Evolutionary conservation across 805 yeast genomes (phyloP).

Genomic region (Saitoella complicata): DNA sequence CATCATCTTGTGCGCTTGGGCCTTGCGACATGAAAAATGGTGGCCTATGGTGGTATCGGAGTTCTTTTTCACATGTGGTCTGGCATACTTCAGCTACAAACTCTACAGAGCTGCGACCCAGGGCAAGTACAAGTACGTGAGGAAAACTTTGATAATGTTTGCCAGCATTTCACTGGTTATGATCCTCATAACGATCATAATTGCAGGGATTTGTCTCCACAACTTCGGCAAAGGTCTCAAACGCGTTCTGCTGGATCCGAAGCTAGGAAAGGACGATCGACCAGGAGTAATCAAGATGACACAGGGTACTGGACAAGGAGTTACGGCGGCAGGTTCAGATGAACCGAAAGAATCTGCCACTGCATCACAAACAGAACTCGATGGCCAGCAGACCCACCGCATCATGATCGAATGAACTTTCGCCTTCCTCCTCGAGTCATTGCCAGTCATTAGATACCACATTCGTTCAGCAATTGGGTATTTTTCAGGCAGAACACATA

Average conservation of each 20-base stretch:
- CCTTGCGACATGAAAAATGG: constrained; percentile 23
- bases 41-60: constrained; percentile 19
- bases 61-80: constrained; percentile 24
- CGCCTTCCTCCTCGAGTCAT: too few relatives aligned
- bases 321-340: neutral
- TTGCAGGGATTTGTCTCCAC: constrained; percentile 16
- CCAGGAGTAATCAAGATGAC: neutral
- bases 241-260: neutral
- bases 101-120: constrained; percentile 29
- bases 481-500: too few relatives aligned
- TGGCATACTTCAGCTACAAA: constrained; percentile 33
- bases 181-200: constrained; percentile 23
- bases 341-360: neutral
- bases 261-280: too few relatives aligned
- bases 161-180: constrained; percentile 29
- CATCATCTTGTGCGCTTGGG: constrained; percentile 24
- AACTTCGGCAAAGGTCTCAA: constrained; percentile 19
- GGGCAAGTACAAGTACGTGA: constrained; percentile 26
- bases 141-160: constrained; percentile 30
- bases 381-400: neutral
- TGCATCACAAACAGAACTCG: neutral
- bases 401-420: neutral
- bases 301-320: too few relatives aligned
- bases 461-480: too few relatives aligned
- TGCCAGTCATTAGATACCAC: too few relatives aligned